Evolutionary conservation across 2,329 filamentous ascomycete species (phyloP).

Genomic region (Alternaria atra): DNA sequence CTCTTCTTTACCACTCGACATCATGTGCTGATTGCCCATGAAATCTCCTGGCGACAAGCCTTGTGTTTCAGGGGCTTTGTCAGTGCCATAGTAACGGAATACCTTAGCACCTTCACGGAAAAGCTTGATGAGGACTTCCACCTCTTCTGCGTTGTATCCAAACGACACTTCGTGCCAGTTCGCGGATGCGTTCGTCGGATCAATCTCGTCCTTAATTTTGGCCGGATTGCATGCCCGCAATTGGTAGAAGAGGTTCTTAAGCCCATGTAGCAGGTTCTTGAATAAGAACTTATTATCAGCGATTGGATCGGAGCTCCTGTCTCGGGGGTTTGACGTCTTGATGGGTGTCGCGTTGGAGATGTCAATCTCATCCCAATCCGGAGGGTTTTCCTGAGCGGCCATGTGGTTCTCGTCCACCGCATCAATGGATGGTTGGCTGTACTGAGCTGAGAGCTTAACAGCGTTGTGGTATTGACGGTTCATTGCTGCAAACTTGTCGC

Average conservation of each 20-base stretch:
- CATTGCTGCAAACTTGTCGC: conserved; percentile 98
- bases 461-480: conserved; percentile 95
- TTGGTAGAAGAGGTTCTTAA: conserved; percentile 97
- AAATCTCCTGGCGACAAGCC: conserved; percentile 87
- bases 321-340: conserved; percentile 89
- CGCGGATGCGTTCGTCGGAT: conserved; percentile 77
- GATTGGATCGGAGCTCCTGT: conserved; percentile 88
- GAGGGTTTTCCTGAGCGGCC: conserved; percentile 79
- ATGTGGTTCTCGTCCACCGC: conserved; percentile 80
- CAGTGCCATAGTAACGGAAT: conserved; percentile 95
- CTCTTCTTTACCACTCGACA: conserved; percentile 92
- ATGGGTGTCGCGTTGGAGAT: conserved; percentile 97
- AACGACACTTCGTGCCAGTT: conserved; percentile 97
- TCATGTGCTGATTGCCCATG: conserved; percentile 93
- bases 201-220: conserved; percentile 67
- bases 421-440: conserved; percentile 71
- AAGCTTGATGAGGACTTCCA: conserved; percentile 93
- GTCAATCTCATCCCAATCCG: conserved; percentile 98
- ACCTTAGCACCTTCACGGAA: conserved; percentile 97
- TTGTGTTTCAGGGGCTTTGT: conserved; percentile 78
- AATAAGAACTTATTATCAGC: conserved; percentile 98
- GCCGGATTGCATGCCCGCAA: conserved; percentile 85
- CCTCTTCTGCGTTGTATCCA: conserved; percentile 96
- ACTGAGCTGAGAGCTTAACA: conserved; percentile 86
- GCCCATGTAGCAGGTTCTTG: conserved; percentile 91